Percentiles rank a stretch among this genome's conserved stretches.
Evolutionary conservation across 208 protist genomes (phyloP).

Genomic region (Porcisia deanei): DNA sequence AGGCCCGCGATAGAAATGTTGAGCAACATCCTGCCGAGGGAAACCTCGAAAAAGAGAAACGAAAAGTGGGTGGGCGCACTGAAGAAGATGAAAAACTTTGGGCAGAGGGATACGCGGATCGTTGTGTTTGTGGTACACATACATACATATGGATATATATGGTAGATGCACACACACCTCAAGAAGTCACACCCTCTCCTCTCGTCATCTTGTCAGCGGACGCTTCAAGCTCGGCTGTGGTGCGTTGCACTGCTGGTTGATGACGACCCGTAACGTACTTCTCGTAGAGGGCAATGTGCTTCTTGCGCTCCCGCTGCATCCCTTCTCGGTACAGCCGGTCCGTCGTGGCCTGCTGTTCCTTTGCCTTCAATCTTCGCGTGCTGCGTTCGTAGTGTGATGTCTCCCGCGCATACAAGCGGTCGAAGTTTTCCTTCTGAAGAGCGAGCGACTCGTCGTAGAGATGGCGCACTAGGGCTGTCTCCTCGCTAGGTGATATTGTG

Average conservation of each 20-base stretch:
- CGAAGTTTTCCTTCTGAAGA: slow-evolving; percentile 51
- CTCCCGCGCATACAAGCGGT: slow-evolving; percentile 47
- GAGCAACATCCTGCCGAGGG: neutral
- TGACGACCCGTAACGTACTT: slow-evolving; percentile 62
- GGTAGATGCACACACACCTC: neutral
- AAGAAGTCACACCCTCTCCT: slow-evolving; percentile 56
- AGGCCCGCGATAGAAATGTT: neutral
- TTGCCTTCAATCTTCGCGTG: slow-evolving; percentile 40
- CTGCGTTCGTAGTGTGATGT: slow-evolving; percentile 23
- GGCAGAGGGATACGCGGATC: neutral
- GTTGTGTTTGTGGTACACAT: neutral
- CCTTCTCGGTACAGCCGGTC: slow-evolving; percentile 71
- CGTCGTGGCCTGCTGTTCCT: slow-evolving; percentile 42
- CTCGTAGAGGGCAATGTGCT: slow-evolving; percentile 78
- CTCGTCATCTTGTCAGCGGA: slow-evolving; percentile 63
- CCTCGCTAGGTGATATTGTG: slow-evolving; percentile 37
- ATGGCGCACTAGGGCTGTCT: slow-evolving; percentile 53
- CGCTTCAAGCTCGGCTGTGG: slow-evolving; percentile 35
- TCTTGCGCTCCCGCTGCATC: slow-evolving; percentile 75
- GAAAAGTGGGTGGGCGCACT: neutral
- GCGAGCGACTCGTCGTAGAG: slow-evolving; percentile 78
- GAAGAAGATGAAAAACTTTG: neutral
- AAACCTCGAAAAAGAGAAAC: neutral
- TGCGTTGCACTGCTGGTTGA: slow-evolving; percentile 28
- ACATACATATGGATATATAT: neutral